A percentile compares a stretch with the other conserved stretches of the same genome.
Conservation (phyloP, 305 asterid genomes). For the Solanum aculeatissimum region DNA sequence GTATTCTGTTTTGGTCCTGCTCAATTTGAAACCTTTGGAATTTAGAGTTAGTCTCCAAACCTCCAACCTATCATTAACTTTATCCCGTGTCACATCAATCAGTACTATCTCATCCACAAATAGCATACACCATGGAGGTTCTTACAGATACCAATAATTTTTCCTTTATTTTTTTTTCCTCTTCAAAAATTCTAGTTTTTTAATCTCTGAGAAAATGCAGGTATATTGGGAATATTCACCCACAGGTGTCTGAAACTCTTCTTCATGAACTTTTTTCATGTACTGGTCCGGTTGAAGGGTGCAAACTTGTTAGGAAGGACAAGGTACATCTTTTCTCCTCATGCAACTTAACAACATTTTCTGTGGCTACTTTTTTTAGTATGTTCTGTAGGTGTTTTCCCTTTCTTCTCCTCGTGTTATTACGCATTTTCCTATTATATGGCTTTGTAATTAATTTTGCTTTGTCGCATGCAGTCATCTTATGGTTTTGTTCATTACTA, state of each 20-base stretch:
- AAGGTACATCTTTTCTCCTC: slow-evolving; percentile 33
- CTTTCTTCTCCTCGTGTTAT: not conserved
- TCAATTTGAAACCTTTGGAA: no score
- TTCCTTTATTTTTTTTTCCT: not conserved
- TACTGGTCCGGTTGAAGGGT: slow-evolving; percentile 76
- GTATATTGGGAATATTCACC: slow-evolving; percentile 80
- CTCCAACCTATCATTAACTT: no score
- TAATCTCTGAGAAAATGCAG: slow-evolving; percentile 44
- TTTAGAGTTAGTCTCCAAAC: no score
- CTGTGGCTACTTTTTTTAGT: not conserved
- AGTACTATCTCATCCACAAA: no score
- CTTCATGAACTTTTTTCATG: slow-evolving; percentile 80
- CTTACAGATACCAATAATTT: slow-evolving; percentile 9
- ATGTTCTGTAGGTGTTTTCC: not conserved
- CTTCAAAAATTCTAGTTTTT: slow-evolving; percentile 5
- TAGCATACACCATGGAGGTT: not conserved
- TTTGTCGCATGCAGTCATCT: slow-evolving; percentile 56
- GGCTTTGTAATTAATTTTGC: not conserved
- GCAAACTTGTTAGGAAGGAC: slow-evolving; percentile 88
- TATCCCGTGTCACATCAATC: no score
- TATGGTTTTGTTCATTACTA: slow-evolving; percentile 83
- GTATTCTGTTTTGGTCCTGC: no score
- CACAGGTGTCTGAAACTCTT: slow-evolving; percentile 79
- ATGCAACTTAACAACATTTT: not conserved
- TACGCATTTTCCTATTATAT: not conserved